phyloP scores from a whole-genome alignment of 1,284 basidiomycete species.

The Sphagnurus paluster region DNA sequence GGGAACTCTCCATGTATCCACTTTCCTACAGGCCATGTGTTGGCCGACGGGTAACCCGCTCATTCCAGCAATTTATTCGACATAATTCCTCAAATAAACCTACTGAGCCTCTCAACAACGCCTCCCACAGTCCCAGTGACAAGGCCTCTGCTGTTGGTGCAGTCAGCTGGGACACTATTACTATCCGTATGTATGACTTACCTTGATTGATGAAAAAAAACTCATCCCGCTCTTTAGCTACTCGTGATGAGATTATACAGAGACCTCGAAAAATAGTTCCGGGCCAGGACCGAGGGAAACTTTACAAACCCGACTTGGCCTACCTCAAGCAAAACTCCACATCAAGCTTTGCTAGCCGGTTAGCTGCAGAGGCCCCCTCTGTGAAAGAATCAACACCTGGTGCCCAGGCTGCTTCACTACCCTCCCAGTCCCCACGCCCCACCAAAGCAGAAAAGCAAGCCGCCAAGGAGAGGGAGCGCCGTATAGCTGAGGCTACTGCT shows the following conservation, averaged over 20 bases:
- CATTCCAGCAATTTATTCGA: conserved; percentile 15
- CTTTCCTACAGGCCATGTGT: conserved; percentile 10
- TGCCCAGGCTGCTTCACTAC: not conserved
- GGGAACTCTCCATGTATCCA: conserved; percentile 9
- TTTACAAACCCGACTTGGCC: conserved; percentile 20
- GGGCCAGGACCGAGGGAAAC: conserved; percentile 4
- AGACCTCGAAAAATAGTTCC: conserved; percentile 9
- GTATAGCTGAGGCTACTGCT: conserved; percentile 13
- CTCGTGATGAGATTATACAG: conserved; percentile 19
- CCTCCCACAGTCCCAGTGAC: too few relatives aligned
- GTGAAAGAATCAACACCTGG: too few relatives aligned
- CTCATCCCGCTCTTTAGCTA: conserved; percentile 15
- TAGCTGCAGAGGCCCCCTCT: conserved; percentile 13
- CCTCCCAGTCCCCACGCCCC: not conserved
- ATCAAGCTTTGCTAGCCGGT: conserved; percentile 16
- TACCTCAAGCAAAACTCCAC: conserved; percentile 16
- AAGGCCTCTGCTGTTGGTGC: conserved; percentile 21
- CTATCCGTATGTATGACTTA: conserved; percentile 39
- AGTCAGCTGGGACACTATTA: conserved; percentile 33
- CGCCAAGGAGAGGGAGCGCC: conserved; percentile 3
- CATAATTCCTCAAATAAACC: conserved; percentile 9
- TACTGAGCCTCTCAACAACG: too few relatives aligned
- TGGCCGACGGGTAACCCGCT: conserved; percentile 1
- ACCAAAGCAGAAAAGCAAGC: not conserved
- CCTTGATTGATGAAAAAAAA: not conserved